Evolutionary conservation across 2,329 filamentous ascomycete genomes (phyloP).

Genomic region (Metarhizium anisopliae): DNA sequence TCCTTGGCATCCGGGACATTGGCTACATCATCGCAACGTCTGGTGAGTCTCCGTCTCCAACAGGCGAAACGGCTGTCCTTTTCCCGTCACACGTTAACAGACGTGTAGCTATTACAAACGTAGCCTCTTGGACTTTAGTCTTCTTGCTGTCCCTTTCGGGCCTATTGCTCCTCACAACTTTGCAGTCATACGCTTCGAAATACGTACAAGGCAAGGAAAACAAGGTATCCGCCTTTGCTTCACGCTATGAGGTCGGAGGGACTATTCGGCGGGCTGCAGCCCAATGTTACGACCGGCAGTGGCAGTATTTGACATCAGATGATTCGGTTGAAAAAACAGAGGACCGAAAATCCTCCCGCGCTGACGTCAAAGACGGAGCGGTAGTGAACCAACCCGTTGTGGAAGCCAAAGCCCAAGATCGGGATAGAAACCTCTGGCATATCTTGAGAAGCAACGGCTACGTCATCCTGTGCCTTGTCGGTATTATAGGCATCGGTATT

Average conservation of each 20-base stretch:
- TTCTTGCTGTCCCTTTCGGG: conserved; percentile 18
- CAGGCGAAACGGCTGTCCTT: background rate
- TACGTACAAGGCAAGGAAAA: background rate
- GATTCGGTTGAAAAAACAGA: background rate
- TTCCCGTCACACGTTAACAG: conserved; percentile 7
- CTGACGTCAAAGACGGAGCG: background rate
- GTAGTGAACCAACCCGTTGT: background rate
- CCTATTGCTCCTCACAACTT: background rate
- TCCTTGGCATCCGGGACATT: conserved; percentile 24
- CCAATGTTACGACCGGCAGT: background rate
- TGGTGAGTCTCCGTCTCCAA: conserved; percentile 20
- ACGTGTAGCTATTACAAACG: conserved; percentile 23
- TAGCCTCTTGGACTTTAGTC: conserved; percentile 24
- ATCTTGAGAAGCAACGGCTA: conserved; percentile 11
- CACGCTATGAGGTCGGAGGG: background rate
- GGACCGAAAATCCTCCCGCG: background rate
- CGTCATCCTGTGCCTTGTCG: conserved; percentile 21
- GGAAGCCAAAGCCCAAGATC: background rate
- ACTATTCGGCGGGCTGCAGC: background rate
- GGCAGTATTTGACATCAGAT: conserved; percentile 2
- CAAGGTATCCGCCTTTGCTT: background rate
- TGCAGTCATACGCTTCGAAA: background rate
- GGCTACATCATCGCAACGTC: conserved; percentile 35
- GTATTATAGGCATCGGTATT: conserved; percentile 28
- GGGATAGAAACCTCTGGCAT: conserved; percentile 3